Percentiles rank a stretch among this genome's conserved stretches.
Evolutionary conservation across 805 yeast species (phyloP).

Genomic region (Schwanniomyces yamadae): DNA sequence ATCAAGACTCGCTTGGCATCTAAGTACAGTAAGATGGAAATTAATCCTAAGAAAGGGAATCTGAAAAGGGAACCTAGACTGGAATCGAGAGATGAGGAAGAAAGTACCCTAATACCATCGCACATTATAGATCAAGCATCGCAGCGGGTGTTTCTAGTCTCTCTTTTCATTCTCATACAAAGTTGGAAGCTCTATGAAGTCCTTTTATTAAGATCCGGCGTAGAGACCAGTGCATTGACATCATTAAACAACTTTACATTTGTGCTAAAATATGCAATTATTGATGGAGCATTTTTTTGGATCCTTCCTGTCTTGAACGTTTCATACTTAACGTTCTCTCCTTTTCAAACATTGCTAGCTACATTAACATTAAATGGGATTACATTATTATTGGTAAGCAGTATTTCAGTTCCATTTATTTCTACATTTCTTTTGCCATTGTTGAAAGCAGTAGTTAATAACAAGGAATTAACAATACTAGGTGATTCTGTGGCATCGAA

Average conservation of each 20-base stretch:
- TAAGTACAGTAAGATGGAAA: slow-evolving; percentile 5
- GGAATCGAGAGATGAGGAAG: slow-evolving; percentile 4
- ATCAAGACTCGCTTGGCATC: no score
- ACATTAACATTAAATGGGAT: slow-evolving; percentile 45
- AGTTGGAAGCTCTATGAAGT: slow-evolving; percentile 82
- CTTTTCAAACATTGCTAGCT: slow-evolving; percentile 51
- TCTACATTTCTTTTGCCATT: slow-evolving; percentile 33
- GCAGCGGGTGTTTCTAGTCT: slow-evolving; percentile 68
- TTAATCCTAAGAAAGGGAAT: slow-evolving; percentile 1
- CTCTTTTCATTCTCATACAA: slow-evolving; percentile 72
- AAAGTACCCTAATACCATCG: slow-evolving; percentile 53
- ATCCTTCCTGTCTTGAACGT: slow-evolving; percentile 71
- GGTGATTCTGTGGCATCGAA: slow-evolving; percentile 46
- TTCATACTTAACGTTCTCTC: slow-evolving; percentile 68
- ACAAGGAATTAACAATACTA: slow-evolving; percentile 49
- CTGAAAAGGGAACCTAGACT: neutral
- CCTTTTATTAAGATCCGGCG: slow-evolving; percentile 46
- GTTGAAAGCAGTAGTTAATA: slow-evolving; percentile 43
- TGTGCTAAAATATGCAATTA: slow-evolving; percentile 64
- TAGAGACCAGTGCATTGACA: slow-evolving; percentile 31
- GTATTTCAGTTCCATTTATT: slow-evolving; percentile 48
- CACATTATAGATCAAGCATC: slow-evolving; percentile 67
- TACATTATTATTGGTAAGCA: slow-evolving; percentile 56
- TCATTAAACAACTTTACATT: slow-evolving; percentile 54
- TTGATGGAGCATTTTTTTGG: slow-evolving; percentile 73